Evolutionary conservation across 345 rosid species (phyloP).

Genomic region (Lenwebbia sp.): DNA sequence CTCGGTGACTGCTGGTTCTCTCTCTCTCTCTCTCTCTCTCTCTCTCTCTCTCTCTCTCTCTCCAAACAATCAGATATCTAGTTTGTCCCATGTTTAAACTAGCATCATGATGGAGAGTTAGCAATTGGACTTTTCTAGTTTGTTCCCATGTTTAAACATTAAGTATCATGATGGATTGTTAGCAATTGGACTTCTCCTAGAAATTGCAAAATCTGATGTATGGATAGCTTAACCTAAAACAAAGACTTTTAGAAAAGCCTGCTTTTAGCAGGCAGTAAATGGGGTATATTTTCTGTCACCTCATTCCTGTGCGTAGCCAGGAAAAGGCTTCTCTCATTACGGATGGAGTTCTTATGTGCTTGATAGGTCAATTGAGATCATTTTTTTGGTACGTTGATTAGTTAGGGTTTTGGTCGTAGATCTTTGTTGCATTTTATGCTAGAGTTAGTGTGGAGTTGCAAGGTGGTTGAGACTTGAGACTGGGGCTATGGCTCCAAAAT

Average conservation of each 20-base stretch:
- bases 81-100: background rate
- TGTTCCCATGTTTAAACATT: background rate
- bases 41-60: background rate
- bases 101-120: background rate
- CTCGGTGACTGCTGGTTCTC: slow-evolving; percentile 95
- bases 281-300: background rate
- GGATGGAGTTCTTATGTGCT: background rate
- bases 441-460: background rate
- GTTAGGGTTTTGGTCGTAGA: background rate
- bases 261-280: background rate
- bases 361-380: background rate
- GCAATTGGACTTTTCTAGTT: background rate
- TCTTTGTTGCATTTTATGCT: background rate
- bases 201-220: background rate
- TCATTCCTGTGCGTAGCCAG: background rate
- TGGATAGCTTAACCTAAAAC: background rate
- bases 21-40: slow-evolving; percentile 2
- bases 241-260: background rate
- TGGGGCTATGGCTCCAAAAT: background rate
- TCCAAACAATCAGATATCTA: background rate
- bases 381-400: background rate
- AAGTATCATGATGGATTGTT: background rate
- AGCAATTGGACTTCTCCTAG: background rate
- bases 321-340: background rate
- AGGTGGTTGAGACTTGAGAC: background rate